Base-by-base conservation (phyloP, 768 basidiomycete species). In the Galerina marginata region DNA sequence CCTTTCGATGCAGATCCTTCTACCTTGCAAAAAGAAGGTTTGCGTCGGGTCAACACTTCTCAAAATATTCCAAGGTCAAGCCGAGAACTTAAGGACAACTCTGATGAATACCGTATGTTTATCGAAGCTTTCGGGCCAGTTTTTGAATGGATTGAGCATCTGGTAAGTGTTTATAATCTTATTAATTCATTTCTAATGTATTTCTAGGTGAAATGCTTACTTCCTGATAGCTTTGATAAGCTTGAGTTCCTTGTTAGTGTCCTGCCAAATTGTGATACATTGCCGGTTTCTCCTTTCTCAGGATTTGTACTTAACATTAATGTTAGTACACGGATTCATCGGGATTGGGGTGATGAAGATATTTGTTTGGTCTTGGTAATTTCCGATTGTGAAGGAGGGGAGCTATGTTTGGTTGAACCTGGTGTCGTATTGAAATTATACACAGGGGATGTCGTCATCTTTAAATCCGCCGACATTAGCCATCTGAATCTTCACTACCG, bases 351-450 rank as follows among this genome's bases (percentile, higher is more conserved):
- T 12, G 69, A 71, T 59, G 39, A 58, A 12, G 25, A 46, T n/a
- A 58, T 74, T 25, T 74, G 72, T 61, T 56, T 70, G 20, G 59
- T 72, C n/a, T 53, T 70, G 6, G 56, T 62, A 20, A 59, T 68
- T 43, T 61, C 63, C 4, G 43, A 65, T 9, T 70, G 62, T 46
- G 33, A 57, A 45, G 70, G 69, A 7, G 72, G 71, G 2, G 67
- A 71, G 23, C n/a, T 72, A 10, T 51, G 55, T 29, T 55, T 72
- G 6, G 49, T 52, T 46, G 70, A 74, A 47, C 49, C 60, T 11
- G 67, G 71, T 20, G 50, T 72, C 6, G 60, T 67, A 10, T 16
- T 73, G 6, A 37, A 63, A 11, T n/a, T 66, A 50, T 40, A 66
- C 68, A 26, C 29, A 33, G 29, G 29, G 29, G 67, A 72, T 60